Base-by-base conservation (phyloP, 2,329 filamentous ascomycete genomes). In the Alternaria sp. region DNA sequence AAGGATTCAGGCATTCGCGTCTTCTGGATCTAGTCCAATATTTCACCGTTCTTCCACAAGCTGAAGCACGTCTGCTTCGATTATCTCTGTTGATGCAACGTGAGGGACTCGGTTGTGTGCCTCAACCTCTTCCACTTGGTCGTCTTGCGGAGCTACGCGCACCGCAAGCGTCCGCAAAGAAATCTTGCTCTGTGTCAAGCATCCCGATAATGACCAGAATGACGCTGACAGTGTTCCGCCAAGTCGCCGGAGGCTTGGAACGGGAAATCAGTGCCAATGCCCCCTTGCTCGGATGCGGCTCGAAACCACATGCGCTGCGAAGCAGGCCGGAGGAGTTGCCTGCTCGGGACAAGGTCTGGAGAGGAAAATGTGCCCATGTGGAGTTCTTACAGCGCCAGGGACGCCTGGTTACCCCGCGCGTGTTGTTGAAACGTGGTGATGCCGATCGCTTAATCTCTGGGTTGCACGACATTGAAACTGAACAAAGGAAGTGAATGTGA, bases 401-500 rank as follows among this genome's bases (percentile, higher is more conserved):
- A 55, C 27, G 57, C 48, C 51, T 41, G 8, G 27, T 36, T 57
- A 60, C 58, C 58, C 58, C 58, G 58, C 57, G 38, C 48, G 54
- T 53, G 48, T 32, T 27, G 34, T 36, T 30, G 56, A 51, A 58
- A 58, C 59, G 40, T 43, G 18, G 52, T 59, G 59, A 56, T 46
- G 57, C 28, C 6, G 20, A 45, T 36, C 38, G 54, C 60, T 62
- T 54, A 38, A 53, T 36, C 45, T 45, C 32, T 48, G 36, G 56
- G 40, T 55, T 46, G 55, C 36, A 57, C 53, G 34, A 38, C 48
- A 44, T 57, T 22, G 50, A 62, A 22, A 57, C 30, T 53, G 48
- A 54, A 66, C 53, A 60, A 66, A 64, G 60, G 56, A 59, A 36
- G 40, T 22, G 30, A 53, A 53, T 34, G 36, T 53, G 20, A 49